Evolutionary conservation across 1,139 yeast species (phyloP), one percentile per base, ranked within the genome.

Genomic region (Lodderomyces theae): DNA sequence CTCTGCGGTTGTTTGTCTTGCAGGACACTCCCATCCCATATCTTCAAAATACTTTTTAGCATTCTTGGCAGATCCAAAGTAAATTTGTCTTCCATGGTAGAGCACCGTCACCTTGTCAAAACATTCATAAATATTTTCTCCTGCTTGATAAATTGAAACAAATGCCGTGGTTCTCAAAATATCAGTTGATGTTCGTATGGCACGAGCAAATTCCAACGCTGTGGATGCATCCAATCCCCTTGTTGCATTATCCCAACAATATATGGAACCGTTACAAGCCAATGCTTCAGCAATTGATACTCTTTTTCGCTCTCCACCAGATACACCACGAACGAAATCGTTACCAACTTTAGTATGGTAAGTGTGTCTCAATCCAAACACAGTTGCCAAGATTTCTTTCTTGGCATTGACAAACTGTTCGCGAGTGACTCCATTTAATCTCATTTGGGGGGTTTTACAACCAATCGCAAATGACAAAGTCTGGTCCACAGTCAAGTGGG

Each of bases 281-380:
- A 77, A 63, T 6, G 83, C 83, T 60, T 80, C 86, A 22, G 80
- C 82, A 56, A 85, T 81, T 4, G 90, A 82, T 18, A 85, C 92
- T 62, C 94, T 80, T 63, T 84, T 84, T 52, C 92, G 73, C 64
- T 85, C 92, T 65, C 94, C 94, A 53, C 94, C 94, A 35, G 90
- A 82, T 26, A 85, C 86, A 61, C 94, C 94, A 54, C 90, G 74
- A 34, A 84, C 75, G 43, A 73, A 77, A 53, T 83, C 63, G 42
- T 60, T 55, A 28, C 63, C 64, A 29, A 60, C 64, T 38, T 57
- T 57, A 23, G 65, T 51, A 30, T 52, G 41, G 32, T 51, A 46
- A n/a, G 60, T 51, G 40, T 57, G 60, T 19, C 76, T 64, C 41
- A 80, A 64, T 45, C 86, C 86, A 53, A 79, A 79, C 7, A 61